These are phyloP conservation scores for Wickerhamiella occidentalis DNA, from an alignment of 805 yeast species.

Conservation along the genomic window DNA sequence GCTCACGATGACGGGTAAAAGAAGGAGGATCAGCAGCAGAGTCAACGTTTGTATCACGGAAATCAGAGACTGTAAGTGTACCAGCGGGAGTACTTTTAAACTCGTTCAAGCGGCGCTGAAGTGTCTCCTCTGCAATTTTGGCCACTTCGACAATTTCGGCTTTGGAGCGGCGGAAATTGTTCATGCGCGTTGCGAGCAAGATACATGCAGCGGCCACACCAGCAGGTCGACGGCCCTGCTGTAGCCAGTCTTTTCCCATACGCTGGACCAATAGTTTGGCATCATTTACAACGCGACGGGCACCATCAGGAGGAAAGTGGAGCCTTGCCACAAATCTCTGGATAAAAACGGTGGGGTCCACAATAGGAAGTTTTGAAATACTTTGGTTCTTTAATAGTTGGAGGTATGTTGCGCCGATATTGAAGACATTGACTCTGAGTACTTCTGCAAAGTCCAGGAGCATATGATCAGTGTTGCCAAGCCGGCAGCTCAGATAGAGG, in stretches of 20 bases:
- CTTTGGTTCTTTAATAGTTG: constrained; percentile 82
- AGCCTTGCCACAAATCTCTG: constrained; percentile 86
- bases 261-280: constrained; percentile 78
- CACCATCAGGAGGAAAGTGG: constrained; percentile 55
- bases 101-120: constrained; percentile 81
- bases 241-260: constrained; percentile 93
- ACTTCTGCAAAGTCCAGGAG: constrained; percentile 87
- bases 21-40: constrained; percentile 69
- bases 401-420: constrained; percentile 90
- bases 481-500: constrained; percentile 86
- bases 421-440: constrained; percentile 80
- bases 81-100: constrained; percentile 71
- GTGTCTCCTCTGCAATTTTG: constrained; percentile 86
- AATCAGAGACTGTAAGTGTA: constrained; percentile 54
- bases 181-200: constrained; percentile 90
- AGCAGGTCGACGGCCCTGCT: constrained; percentile 94
- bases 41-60: constrained; percentile 41
- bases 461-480: constrained; percentile 86
- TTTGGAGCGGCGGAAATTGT: constrained; percentile 81
- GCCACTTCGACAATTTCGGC: constrained; percentile 91
- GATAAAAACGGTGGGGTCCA: constrained; percentile 88
- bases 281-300: constrained; percentile 65
- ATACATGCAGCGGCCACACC: constrained; percentile 98
- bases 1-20: constrained; percentile 46
- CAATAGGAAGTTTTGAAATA: constrained; percentile 66